Base-by-base conservation (phyloP, 1,139 yeast species). In the Hansenula sp. region DNA sequence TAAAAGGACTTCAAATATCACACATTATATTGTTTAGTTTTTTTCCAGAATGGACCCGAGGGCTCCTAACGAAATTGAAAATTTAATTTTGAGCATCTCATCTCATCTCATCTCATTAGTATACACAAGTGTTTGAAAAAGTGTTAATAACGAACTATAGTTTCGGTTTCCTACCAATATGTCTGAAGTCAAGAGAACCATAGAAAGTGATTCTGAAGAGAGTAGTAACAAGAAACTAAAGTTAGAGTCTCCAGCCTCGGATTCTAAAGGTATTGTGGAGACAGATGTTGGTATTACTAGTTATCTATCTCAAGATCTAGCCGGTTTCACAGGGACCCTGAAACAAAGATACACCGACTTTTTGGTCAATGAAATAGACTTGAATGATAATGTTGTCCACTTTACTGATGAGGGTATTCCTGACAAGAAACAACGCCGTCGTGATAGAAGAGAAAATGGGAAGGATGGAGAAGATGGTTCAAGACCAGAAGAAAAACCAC, bases 321-420 rank as follows among this genome's bases (percentile, higher is more conserved):
- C 74, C 3, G 96, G 96, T 3, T 89, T 93, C 52, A 64, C 64
- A 24, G 99, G 98, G 2, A 74, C 77, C 13, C 72, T 93, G 54
- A 93, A 93, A 63, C 95, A 87, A 58, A 73, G 96, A 50, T 90
- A 90, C 65, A 83, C 96, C n/a, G 99, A 93, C 62, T 94, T 94
- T 61, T 74, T 89, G 60, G 99, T 93, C 37, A 89, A 90, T 62
- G 99, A 94, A 63, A 84, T 93, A 48, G 84, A 74, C 48, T 55
- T 67, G 28, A 67, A 77, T 25, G 95, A 89, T 1, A 66, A 76
- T 3, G 96, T 90, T 3, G 76, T 91, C 13, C 93, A 84, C 60
- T 71, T 93, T 51, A 61, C 67, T 4, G 96, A 91, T 58, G 77
- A 80, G 43, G 97, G 97, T 3, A 71, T 84, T 41, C 76, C 77